Evolutionary conservation across 441 rosid species (phyloP).

Genomic region (Jatropha podagrica): DNA sequence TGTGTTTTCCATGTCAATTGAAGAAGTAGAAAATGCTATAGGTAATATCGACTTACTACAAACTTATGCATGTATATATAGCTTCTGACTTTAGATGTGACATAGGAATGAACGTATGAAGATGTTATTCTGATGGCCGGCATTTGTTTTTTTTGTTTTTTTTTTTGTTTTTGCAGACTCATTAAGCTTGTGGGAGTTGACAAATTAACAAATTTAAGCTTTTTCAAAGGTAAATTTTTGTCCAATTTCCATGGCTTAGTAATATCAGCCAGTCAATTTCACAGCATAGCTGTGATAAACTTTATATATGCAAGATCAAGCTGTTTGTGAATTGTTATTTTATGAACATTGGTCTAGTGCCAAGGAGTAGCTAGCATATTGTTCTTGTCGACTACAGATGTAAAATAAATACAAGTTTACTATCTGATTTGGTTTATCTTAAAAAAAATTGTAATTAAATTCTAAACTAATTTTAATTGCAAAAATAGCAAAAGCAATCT

Average conservation of each 20-base stretch:
- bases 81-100: background rate
- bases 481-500: no score
- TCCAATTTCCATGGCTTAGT: background rate
- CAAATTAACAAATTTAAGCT: background rate
- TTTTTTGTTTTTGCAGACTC: no score
- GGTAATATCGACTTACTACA: background rate
- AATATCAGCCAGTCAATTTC: background rate
- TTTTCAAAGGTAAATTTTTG: background rate
- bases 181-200: background rate
- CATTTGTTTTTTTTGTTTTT: background rate
- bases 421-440: no score
- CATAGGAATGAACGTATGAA: background rate
- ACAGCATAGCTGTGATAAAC: background rate
- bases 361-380: background rate
- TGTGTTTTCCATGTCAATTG: conserved; percentile 21
- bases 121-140: background rate
- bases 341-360: background rate
- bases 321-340: background rate
- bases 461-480: no score
- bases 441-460: no score
- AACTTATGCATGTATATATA: background rate
- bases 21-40: conserved; percentile 8
- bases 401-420: no score
- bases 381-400: background rate
- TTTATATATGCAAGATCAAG: background rate